These are phyloP conservation scores for Pseudocercospora eumusae DNA, from an alignment of 2,329 filamentous ascomycete genomes.

Conservation along the genomic window DNA sequence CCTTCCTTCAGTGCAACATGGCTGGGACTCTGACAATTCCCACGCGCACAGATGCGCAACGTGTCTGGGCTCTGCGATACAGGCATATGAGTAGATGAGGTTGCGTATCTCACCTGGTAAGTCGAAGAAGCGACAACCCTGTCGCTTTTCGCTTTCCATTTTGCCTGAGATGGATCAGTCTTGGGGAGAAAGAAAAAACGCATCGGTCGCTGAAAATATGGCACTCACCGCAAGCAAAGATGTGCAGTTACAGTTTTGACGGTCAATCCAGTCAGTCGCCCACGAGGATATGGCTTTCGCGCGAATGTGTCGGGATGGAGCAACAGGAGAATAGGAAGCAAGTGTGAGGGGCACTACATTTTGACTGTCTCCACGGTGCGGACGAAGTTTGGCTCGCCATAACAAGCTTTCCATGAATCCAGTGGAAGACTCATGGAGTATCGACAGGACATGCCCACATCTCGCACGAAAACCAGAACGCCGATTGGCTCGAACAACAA, in stretches of 20 bases:
- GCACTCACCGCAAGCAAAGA: neutral
- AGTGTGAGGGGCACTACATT: neutral
- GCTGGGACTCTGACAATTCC: neutral
- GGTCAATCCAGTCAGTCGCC: neutral
- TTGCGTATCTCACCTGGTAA: neutral
- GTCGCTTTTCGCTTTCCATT: neutral
- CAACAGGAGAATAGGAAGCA: neutral
- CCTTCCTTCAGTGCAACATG: neutral
- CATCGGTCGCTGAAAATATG: neutral
- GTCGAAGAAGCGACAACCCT: neutral
- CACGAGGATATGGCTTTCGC: neutral
- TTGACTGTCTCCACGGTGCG: neutral
- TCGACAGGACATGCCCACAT: no score
- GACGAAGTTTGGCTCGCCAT: no score
- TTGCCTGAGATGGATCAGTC: neutral
- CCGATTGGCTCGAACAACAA: no score
- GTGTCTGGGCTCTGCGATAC: neutral
- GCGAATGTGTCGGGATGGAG: no score
- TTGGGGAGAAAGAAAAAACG: neutral
- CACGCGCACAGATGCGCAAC: neutral
- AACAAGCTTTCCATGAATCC: no score
- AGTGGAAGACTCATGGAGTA: no score
- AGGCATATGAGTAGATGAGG: neutral
- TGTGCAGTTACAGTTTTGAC: neutral
- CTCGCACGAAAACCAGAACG: no score